A percentile compares a stretch with the other conserved stretches of the same genome.
These are phyloP conservation scores for Annulohypoxylon maeteangense DNA, from an alignment of 495 filamentous ascomycete genomes.

Conservation along the genomic window DNA sequence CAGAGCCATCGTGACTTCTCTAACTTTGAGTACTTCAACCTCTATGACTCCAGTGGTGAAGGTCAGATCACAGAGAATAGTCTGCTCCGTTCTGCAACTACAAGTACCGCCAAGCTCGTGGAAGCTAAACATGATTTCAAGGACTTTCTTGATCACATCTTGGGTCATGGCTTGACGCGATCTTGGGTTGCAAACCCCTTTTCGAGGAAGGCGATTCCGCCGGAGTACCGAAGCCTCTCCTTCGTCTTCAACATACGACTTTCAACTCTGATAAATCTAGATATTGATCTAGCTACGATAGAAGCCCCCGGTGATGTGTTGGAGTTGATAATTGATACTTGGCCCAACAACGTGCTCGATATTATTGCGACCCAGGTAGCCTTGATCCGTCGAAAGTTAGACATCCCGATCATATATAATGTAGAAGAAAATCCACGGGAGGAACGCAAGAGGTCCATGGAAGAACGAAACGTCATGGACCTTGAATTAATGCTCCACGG, in stretches of 20 bases:
- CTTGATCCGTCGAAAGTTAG: constrained; percentile 70
- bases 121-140: constrained; percentile 79
- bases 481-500: constrained; percentile 72
- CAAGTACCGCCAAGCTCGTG: constrained; percentile 65
- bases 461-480: constrained; percentile 63
- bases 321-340: constrained; percentile 74
- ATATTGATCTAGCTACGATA: constrained; percentile 68
- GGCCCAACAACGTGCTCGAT: constrained; percentile 62
- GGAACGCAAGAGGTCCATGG: constrained; percentile 50
- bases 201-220: constrained; percentile 73
- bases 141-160: constrained; percentile 73
- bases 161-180: constrained; percentile 64
- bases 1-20: constrained; percentile 71
- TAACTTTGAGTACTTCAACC: constrained; percentile 84
- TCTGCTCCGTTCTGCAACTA: constrained; percentile 62
- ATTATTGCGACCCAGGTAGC: constrained; percentile 67
- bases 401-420: constrained; percentile 75
- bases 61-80: constrained; percentile 54
- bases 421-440: constrained; percentile 66
- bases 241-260: constrained; percentile 73
- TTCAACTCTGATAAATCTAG: constrained; percentile 65
- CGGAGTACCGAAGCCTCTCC: constrained; percentile 72
- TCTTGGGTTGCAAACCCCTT: constrained; percentile 75
- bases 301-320: constrained; percentile 78
- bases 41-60: constrained; percentile 61